Evolutionary conservation across 2,329 filamentous ascomycete species (phyloP), one percentile per base, ranked within the genome.

Genomic region (Arachnomyces sp.): DNA sequence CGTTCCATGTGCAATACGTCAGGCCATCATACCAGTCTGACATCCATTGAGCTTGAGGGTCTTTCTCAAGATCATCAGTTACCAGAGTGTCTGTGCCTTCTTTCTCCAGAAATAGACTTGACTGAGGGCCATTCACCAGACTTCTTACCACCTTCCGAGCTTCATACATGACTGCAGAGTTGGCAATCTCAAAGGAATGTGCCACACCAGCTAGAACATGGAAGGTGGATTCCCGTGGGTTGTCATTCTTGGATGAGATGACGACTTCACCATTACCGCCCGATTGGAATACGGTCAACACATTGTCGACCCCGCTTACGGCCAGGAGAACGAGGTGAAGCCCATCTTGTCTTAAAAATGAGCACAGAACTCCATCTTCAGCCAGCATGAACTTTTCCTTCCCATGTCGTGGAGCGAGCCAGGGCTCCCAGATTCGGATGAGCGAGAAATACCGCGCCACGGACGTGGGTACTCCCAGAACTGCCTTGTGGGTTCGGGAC

Each of bases 1-100:
- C 84, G 56, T 96, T 98, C 92, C 92, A 98, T 1, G 92, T 98
- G 59, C 92, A 98, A 57, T 92, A 98, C 0, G 88, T 85, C 29
- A 98, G 68, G 0, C 88, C 87, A 59, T 96, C 92, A 56, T 89
- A 89, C 88, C 89, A 95, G 43, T 84, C 79, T 47, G 92, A 79
- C 36, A 85, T 66, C 87, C 87, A 94, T 56, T 68, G 62, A 9
- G 54, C 51, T 11, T 79, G 62, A 4, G 52, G 51, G 30, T 42
- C 64, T 53, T 49, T 75, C 59, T 40, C 68, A 52, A 63, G 57
- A 5, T 54, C 45, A 44, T 76, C 71, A 53, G 61, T 60, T 11
- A 62, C 61, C 1, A 45, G 43, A 2, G 63, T 56, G 12, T 61
- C 63, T 11, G 51, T 41, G 0, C 58, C 56, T 3, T 50, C 47